Evolutionary conservation across 2,329 filamentous ascomycete species (phyloP).

Genomic region (Albophoma yamanashiensis): DNA sequence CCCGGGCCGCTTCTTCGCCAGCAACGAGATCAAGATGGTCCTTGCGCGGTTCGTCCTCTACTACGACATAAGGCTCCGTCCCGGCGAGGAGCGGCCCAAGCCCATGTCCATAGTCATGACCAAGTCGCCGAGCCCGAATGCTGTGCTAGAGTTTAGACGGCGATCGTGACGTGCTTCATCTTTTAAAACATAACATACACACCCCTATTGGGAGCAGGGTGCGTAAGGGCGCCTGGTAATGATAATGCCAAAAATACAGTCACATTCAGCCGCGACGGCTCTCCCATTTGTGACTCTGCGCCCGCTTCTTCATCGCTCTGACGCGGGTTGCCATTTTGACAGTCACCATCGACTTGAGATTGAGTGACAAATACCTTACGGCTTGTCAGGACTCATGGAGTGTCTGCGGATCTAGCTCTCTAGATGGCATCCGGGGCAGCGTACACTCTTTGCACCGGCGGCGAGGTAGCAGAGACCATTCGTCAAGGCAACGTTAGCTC

Average conservation of each 20-base stretch:
- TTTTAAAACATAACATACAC: not conserved
- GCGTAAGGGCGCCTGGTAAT: not conserved
- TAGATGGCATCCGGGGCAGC: not conserved
- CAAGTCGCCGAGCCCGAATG: slow-evolving; percentile 29
- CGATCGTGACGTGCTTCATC: slow-evolving; percentile 5
- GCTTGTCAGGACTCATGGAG: not conserved
- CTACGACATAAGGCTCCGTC: slow-evolving; percentile 29
- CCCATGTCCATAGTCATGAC: slow-evolving; percentile 26
- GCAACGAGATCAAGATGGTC: slow-evolving; percentile 34
- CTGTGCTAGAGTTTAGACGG: slow-evolving; percentile 27
- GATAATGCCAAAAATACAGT: not conserved
- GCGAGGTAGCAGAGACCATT: not conserved
- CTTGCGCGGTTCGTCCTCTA: slow-evolving; percentile 29
- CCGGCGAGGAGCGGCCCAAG: slow-evolving; percentile 26
- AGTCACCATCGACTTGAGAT: not conserved
- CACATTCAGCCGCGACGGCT: not conserved
- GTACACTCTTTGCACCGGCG: not conserved
- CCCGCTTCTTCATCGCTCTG: not conserved
- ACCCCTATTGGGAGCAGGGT: not conserved
- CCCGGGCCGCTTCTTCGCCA: slow-evolving; percentile 36
- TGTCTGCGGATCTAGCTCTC: slow-evolving; percentile 2
- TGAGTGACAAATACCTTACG: no score
- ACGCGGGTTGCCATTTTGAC: not conserved
- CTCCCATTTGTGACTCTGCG: no score
- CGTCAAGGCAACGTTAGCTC: not conserved